Percentiles rank a stretch among this genome's conserved stretches.
Conservation (phyloP, 2,329 filamentous ascomycete species). For the Fulvia fulva region DNA sequence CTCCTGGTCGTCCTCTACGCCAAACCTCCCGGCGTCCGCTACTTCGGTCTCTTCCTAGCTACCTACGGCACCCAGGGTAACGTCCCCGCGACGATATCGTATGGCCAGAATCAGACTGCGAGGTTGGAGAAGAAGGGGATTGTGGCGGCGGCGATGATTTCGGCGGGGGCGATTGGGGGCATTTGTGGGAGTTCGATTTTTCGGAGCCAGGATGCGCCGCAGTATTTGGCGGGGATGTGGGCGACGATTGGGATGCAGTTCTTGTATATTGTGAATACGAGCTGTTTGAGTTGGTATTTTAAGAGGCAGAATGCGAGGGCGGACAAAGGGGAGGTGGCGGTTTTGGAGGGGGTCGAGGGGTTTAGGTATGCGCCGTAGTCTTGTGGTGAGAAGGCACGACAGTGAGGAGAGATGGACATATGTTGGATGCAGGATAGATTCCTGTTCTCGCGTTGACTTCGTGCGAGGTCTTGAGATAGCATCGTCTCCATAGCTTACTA, state of each 20-base stretch:
- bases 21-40: slow-evolving; percentile 54
- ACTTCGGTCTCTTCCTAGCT: slow-evolving; percentile 70
- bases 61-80: slow-evolving; percentile 73
- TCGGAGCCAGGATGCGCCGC: slow-evolving; percentile 17
- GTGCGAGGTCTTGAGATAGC: no score
- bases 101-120: slow-evolving; percentile 41
- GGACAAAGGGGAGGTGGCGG: slow-evolving; percentile 4
- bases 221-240: slow-evolving; percentile 22
- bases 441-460: no score
- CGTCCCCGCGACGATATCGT: slow-evolving; percentile 66
- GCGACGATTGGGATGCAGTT: slow-evolving; percentile 18
- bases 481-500: no score
- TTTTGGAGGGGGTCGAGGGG: slow-evolving; percentile 11
- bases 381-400: no score
- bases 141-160: slow-evolving; percentile 28
- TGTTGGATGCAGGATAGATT: no score
- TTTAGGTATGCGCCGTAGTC: neutral
- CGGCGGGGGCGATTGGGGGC: slow-evolving; percentile 38
- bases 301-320: slow-evolving; percentile 19
- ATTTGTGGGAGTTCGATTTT: slow-evolving; percentile 16
- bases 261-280: slow-evolving; percentile 14
- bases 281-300: slow-evolving; percentile 14
- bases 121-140: slow-evolving; percentile 31
- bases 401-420: no score
- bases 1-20: slow-evolving; percentile 70